Conservation (phyloP, 1,284 basidiomycete species). For the Ceratobasidium sp. region DNA sequence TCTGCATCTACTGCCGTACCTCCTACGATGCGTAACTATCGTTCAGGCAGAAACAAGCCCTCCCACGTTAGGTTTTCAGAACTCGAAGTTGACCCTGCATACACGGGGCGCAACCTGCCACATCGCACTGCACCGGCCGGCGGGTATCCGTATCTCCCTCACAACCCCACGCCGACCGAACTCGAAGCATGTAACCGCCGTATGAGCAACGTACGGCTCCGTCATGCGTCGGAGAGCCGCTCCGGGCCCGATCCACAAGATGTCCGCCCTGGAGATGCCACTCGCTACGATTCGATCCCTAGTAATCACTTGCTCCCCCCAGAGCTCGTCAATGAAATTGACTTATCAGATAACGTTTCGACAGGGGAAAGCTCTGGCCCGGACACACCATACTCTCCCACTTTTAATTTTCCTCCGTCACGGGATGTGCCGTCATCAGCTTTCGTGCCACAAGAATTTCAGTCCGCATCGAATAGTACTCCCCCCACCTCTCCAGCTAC, state of each 20-base stretch:
- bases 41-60: too few species aligned
- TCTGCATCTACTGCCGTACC: background rate
- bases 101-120: background rate
- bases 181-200: conserved; percentile 30
- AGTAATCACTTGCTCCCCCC: background rate
- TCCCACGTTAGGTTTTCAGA: background rate
- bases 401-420: background rate
- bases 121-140: background rate
- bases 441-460: background rate
- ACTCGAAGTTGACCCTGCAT: background rate
- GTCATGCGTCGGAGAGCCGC: background rate
- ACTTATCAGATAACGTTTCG: background rate
- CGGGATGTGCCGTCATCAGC: background rate
- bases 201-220: conserved; percentile 8
- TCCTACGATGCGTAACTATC: background rate
- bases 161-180: conserved; percentile 24
- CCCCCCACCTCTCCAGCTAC: background rate
- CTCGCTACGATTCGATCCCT: background rate
- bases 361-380: conserved; percentile 4
- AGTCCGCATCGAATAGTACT: background rate
- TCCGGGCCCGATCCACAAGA: too few species aligned
- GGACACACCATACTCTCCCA: conserved; percentile 9
- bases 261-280: too few species aligned
- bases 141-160: conserved; percentile 39
- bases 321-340: background rate